These are phyloP conservation scores for Mortierella claussenii DNA, from an alignment of 192 early-diverging fungal species.

Conservation along the genomic window DNA sequence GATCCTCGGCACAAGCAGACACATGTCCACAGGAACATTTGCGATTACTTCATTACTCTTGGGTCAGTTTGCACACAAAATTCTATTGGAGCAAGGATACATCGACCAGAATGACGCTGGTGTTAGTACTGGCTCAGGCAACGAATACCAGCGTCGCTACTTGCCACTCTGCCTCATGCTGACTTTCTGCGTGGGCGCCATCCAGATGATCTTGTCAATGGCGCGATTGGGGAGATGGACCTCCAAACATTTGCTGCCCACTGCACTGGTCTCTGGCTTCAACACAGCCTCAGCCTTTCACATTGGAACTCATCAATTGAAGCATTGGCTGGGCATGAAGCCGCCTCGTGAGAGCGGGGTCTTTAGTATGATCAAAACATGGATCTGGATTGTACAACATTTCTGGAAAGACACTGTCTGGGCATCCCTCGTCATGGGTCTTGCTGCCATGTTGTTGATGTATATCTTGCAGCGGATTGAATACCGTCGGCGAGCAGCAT, in stretches of 20 bases:
- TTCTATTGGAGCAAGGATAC: constrained; percentile 34
- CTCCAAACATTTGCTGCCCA: constrained; percentile 40
- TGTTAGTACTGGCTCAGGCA: constrained; percentile 8
- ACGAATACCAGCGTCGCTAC: constrained; percentile 40
- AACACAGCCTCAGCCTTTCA: constrained; percentile 53
- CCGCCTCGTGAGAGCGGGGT: constrained; percentile 32
- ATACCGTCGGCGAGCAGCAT: constrained; percentile 12
- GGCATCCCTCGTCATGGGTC: constrained; percentile 36
- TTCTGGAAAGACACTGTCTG: constrained; percentile 34
- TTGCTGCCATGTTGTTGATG: constrained; percentile 44
- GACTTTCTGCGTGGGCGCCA: constrained; percentile 41
- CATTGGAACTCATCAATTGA: constrained; percentile 49
- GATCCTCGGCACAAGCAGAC: constrained; percentile 47
- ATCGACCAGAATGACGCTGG: background rate
- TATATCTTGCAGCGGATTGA: constrained; percentile 43
- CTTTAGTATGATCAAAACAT: constrained; percentile 46
- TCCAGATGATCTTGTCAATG: constrained; percentile 50
- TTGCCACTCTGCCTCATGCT: constrained; percentile 33
- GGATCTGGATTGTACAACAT: constrained; percentile 41
- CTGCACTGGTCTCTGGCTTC: constrained; percentile 50
- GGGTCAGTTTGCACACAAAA: constrained; percentile 43
- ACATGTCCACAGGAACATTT: constrained; percentile 56
- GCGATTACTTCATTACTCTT: constrained; percentile 54
- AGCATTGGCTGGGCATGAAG: constrained; percentile 38
- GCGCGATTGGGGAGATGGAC: constrained; percentile 43